Conservation (phyloP, 768 basidiomycete species). For the Ephemerocybe angulata region DNA sequence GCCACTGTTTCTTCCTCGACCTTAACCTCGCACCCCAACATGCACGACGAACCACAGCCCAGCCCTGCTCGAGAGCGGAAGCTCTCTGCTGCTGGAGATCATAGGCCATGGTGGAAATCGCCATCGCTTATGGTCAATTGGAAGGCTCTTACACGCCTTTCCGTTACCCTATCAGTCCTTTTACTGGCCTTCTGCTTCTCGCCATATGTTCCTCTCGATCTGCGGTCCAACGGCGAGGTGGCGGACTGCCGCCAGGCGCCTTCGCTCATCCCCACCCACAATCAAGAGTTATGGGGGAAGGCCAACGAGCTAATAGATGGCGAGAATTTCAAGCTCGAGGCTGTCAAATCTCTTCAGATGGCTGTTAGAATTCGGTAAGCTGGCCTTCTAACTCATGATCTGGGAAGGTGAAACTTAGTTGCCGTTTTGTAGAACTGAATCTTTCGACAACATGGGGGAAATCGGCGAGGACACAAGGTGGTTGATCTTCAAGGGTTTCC, state of each 20-base stretch:
- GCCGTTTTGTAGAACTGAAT: background rate
- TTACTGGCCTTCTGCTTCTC: background rate
- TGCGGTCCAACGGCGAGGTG: background rate
- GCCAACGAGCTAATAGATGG: background rate
- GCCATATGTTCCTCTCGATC: background rate
- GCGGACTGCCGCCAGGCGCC: background rate
- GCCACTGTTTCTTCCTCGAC: no score
- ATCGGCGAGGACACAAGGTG: slow-evolving; percentile 24
- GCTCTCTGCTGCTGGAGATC: no score
- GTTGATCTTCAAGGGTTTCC: slow-evolving; percentile 24
- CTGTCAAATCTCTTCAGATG: background rate
- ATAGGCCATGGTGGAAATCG: background rate
- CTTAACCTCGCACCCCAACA: no score
- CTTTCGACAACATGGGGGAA: slow-evolving; percentile 30
- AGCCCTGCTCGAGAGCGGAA: no score
- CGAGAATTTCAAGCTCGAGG: background rate
- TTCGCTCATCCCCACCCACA: background rate
- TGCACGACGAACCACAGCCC: no score
- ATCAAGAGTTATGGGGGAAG: background rate
- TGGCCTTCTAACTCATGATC: background rate
- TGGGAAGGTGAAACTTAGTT: background rate
- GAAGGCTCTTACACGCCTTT: background rate
- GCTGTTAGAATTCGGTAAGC: slow-evolving; percentile 6
- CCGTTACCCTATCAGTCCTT: background rate
- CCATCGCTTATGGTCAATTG: slow-evolving; percentile 1